Evolutionary conservation across 192 early-diverging fungal species (phyloP).

Genomic region (Paraglomus brasilianum): DNA sequence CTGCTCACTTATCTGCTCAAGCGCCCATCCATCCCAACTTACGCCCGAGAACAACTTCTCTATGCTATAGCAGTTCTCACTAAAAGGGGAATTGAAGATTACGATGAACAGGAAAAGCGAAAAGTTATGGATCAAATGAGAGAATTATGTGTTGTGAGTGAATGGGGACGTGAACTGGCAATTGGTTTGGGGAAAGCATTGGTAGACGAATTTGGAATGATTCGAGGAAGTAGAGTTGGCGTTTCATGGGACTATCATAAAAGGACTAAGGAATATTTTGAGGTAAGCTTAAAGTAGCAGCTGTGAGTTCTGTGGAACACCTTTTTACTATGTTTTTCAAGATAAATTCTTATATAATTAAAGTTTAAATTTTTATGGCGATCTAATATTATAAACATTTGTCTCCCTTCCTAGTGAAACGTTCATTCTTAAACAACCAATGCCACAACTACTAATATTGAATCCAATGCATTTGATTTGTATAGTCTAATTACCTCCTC

Average conservation of each 20-base stretch:
- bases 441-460: constrained; percentile 12
- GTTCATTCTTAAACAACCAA: neutral
- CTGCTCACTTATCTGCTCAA: constrained; percentile 57
- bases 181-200: constrained; percentile 53
- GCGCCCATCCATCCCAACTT: constrained; percentile 45
- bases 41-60: constrained; percentile 55
- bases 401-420: no score
- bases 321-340: neutral
- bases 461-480: neutral
- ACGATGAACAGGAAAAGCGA: constrained; percentile 49
- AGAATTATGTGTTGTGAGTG: constrained; percentile 46
- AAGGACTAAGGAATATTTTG: constrained; percentile 62
- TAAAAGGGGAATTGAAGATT: constrained; percentile 64
- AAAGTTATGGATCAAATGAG: constrained; percentile 55
- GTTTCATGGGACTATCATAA: constrained; percentile 67
- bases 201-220: constrained; percentile 65
- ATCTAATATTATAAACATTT: no score
- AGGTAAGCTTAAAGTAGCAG: constrained; percentile 46
- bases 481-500: constrained; percentile 44
- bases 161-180: constrained; percentile 37
- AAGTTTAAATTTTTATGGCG: no score
- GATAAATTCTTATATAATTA: no score
- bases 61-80: constrained; percentile 60
- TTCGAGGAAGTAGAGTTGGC: constrained; percentile 58
- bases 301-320: neutral